Conservation (phyloP, 2,329 filamentous ascomycete genomes). For the Talaromyces rugulosus region DNA sequence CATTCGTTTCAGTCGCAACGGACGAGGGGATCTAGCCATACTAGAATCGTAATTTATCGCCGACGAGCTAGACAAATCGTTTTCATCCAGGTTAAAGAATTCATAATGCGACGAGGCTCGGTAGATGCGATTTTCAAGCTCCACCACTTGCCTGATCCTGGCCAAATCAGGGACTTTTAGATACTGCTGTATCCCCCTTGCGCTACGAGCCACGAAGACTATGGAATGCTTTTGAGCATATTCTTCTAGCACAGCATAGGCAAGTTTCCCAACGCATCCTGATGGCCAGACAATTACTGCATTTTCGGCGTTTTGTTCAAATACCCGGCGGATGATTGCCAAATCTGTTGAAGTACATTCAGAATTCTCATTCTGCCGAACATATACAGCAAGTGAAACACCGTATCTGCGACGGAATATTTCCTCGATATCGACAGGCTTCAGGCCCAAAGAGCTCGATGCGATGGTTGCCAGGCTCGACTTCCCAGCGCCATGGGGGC, state of each 20-base stretch:
- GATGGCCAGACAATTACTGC: neutral
- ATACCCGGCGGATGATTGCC: neutral
- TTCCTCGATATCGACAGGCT: neutral
- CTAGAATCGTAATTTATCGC: neutral
- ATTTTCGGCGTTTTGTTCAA: neutral
- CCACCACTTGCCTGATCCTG: neutral
- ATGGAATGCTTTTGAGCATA: neutral
- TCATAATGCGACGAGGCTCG: neutral
- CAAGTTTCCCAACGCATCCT: neutral
- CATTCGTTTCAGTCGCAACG: neutral
- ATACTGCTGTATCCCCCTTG: neutral
- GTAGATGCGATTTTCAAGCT: neutral
- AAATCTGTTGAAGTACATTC: neutral
- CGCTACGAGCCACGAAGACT: neutral
- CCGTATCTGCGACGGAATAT: neutral
- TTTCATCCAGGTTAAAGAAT: slow-evolving; percentile 2
- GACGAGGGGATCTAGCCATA: neutral
- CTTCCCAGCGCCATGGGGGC: neutral
- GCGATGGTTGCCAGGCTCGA: neutral
- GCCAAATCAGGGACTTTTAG: neutral
- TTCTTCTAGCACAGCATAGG: neutral
- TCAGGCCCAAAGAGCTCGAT: neutral
- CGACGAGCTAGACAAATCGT: neutral
- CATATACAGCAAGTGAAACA: neutral
- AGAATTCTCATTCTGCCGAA: neutral